A percentile compares a stretch with the other conserved stretches of the same genome.
Conservation (phyloP, 2,329 filamentous ascomycete species). For the Thermothelomyces thermophilus region DNA sequence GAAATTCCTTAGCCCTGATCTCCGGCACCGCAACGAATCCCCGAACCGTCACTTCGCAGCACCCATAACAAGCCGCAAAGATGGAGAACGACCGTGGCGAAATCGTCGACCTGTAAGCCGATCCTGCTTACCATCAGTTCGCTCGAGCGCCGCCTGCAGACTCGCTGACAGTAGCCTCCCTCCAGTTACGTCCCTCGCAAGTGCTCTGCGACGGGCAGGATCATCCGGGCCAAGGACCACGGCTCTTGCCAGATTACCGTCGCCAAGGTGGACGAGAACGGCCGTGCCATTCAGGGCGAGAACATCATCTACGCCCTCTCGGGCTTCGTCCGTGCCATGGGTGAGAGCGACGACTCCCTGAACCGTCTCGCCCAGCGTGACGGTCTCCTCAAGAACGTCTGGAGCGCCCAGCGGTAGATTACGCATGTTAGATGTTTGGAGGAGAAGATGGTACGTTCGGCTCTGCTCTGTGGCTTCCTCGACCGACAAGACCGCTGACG, state of each 20-base stretch:
- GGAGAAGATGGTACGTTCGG: constrained; percentile 23
- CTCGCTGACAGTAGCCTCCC: constrained; percentile 27
- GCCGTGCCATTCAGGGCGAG: constrained; percentile 86
- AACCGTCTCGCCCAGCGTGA: constrained; percentile 96
- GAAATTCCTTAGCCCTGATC: constrained; percentile 27
- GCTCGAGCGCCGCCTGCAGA: constrained; percentile 4
- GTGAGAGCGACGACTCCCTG: constrained; percentile 93
- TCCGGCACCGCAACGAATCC: constrained; percentile 27
- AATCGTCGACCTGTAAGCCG: constrained; percentile 91
- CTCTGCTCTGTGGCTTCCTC: background rate
- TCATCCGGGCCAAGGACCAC: constrained; percentile 99
- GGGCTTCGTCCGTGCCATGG: constrained; percentile 96
- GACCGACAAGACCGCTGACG: constrained; percentile 11
- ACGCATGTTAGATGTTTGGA: constrained; percentile 20
- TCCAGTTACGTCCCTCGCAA: constrained; percentile 94
- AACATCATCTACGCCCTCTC: constrained; percentile 96
- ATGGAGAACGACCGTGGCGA: constrained; percentile 99
- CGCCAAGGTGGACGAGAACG: constrained; percentile 98
- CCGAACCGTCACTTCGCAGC: constrained; percentile 27
- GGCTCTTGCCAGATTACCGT: constrained; percentile 95
- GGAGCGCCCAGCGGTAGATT: constrained; percentile 66
- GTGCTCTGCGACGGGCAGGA: constrained; percentile 98
- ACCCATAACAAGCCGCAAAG: constrained; percentile 46
- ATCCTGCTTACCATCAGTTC: constrained; percentile 6
- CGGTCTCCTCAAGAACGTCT: constrained; percentile 94